Base-by-base conservation (phyloP, 169 alveolate species). In the Plasmodium berghei region DNA sequence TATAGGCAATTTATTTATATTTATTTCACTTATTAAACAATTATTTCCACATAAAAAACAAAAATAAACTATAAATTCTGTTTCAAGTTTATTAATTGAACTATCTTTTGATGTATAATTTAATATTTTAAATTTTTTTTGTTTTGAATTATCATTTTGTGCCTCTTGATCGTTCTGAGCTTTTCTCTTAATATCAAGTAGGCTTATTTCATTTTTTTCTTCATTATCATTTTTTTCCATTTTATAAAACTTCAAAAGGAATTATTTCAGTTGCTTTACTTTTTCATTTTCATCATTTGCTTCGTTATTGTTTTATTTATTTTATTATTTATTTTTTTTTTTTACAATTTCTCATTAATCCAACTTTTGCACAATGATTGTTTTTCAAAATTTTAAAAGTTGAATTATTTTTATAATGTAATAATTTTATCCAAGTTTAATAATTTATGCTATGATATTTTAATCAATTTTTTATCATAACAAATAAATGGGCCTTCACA, bases 41-140 rank as follows among this genome's bases (percentile, higher is more conserved):
- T 69, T 86, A 34, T 18, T 70, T 42, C 91, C 91, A 48, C 91
- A 86, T 18, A 86, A n/a, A 72, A 86, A 86, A 86, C 91, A 86
- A 48, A 86, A 86, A 52, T 71, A 86, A 46, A 71, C 69, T 9
- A 86, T 24, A 62, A 86, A 86, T 46, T 86, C 91, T 63, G 70
- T 86, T 34, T 86, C 91, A 10, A 40, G 28, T 70, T 86, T 86
- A 28, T 54, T 55, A 10, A 72, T 67, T 9, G 61, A 16, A 61
- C 91, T 86, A 86, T 86, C 91, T 72, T 45, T 86, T 28, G 86
- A 70, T 12, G 87, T 86, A 63, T 86, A 86, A 55, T 86, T 86
- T 45, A 86, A 70, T 16, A 86, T 86, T 70, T 64, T 45, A 56
- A 86, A 86, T 56, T 86, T 86, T 71, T 56, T 86, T 4, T 45